These are phyloP conservation scores for Eimeria sp. DNA, from an alignment of 169 alveolate species.

Conservation along the genomic window DNA sequence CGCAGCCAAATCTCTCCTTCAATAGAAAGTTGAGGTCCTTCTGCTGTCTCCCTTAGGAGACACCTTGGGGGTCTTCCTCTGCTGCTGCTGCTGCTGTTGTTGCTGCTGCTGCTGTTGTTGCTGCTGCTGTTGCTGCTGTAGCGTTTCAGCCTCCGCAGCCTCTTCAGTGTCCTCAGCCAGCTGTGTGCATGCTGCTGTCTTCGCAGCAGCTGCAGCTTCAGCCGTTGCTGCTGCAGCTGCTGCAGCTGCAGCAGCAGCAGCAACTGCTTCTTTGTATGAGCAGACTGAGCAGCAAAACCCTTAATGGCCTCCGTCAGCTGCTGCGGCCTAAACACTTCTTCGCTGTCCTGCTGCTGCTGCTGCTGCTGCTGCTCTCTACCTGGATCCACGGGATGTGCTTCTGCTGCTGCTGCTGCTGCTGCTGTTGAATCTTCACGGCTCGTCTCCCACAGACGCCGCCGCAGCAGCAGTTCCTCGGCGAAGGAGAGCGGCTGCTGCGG, in stretches of 20 bases:
- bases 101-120: background rate
- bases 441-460: constrained; percentile 1
- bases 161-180: background rate
- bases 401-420: background rate
- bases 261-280: background rate
- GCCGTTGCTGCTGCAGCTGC: constrained; percentile 34
- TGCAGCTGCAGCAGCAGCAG: constrained; percentile 22
- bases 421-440: background rate
- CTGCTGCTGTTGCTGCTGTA: constrained; percentile 30
- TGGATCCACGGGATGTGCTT: background rate
- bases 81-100: too few relatives aligned
- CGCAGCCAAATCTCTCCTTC: constrained; percentile 37
- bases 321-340: background rate
- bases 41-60: background rate
- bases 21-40: background rate
- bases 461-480: constrained; percentile 17
- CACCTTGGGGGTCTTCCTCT: background rate
- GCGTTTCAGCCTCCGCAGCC: background rate
- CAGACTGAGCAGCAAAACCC: background rate
- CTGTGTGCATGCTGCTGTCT: background rate
- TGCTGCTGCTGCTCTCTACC: constrained; percentile 7
- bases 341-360: background rate
- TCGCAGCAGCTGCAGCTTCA: background rate
- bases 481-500: constrained; percentile 4
- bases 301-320: background rate